phyloP scores from a whole-genome alignment of 805 yeast genomes.

The Clavispora phyllophila region DNA sequence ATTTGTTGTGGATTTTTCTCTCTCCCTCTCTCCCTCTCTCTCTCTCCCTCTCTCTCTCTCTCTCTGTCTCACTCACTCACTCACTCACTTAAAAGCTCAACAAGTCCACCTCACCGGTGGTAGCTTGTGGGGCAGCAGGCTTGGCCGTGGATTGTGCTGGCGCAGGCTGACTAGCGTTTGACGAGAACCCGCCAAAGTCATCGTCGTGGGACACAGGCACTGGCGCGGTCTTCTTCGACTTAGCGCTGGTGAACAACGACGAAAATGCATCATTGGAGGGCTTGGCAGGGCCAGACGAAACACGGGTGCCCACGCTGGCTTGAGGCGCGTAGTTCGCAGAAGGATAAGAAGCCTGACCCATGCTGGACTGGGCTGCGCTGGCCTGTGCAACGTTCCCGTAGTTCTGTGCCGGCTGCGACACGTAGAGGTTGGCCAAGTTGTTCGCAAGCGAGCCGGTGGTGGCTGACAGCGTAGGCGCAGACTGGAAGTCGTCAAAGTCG shows the following conservation, averaged over 20 bases:
- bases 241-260: constrained; percentile 62
- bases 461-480: constrained; percentile 43
- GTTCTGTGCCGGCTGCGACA: constrained; percentile 11
- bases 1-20: too few relatives aligned
- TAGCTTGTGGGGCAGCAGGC: constrained; percentile 5
- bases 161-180: constrained; percentile 13
- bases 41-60: too few relatives aligned
- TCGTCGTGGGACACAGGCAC: constrained; percentile 7
- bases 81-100: constrained; percentile 36
- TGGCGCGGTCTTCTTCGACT: constrained; percentile 31
- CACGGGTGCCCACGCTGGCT: constrained; percentile 9
- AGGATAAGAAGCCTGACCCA: too few relatives aligned
- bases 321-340: constrained; percentile 6
- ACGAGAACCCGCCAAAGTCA: constrained; percentile 30
- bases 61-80: too few relatives aligned
- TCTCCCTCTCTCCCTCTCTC: too few relatives aligned
- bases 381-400: not conserved
- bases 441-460: constrained; percentile 8
- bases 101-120: constrained; percentile 42
- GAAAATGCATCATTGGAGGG: constrained; percentile 65
- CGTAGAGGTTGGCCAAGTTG: constrained; percentile 23
- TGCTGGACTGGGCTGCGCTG: too few relatives aligned
- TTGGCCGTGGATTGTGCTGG: too few relatives aligned
- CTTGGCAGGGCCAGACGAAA: constrained; percentile 36
- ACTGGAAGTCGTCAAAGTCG: constrained; percentile 81